These are phyloP conservation scores for Sphenostylis stenocarpa DNA, from an alignment of 306 rosid species.

Conservation along the genomic window DNA sequence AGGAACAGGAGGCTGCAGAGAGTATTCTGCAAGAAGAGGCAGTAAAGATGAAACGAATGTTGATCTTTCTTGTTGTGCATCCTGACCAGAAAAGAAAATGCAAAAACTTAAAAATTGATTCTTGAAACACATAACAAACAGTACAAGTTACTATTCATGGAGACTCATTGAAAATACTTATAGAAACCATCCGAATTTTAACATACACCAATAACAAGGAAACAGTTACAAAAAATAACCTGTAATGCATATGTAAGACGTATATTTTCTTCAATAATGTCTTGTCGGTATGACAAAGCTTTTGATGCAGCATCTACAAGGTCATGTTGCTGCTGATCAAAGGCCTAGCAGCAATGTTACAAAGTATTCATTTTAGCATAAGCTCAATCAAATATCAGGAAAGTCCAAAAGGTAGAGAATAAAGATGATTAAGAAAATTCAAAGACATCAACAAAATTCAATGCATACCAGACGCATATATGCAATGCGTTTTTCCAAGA, in stretches of 20 bases:
- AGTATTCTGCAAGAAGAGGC: conserved; percentile 92
- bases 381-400: conserved; percentile 29
- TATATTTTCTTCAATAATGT: conserved; percentile 94
- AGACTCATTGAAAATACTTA: conserved; percentile 31
- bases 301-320: conserved; percentile 69
- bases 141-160: neutral
- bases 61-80: conserved; percentile 92
- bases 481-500: conserved; percentile 92
- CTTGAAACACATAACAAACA: conserved; percentile 12
- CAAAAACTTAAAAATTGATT: conserved; percentile 16
- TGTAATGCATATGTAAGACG: conserved; percentile 74
- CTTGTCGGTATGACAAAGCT: conserved; percentile 77
- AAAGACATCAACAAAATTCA: neutral
- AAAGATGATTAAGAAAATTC: conserved; percentile 26
- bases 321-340: conserved; percentile 69
- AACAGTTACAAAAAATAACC: conserved; percentile 35
- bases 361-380: conserved; percentile 8
- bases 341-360: conserved; percentile 45
- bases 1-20: conserved; percentile 80
- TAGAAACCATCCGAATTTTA: conserved; percentile 9
- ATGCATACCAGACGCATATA: conserved; percentile 86
- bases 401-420: neutral
- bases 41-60: conserved; percentile 83
- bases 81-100: conserved; percentile 54
- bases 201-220: conserved; percentile 21